phyloP scores from a whole-genome alignment of 257 asterid genomes.

The Catharanthus roseus region DNA sequence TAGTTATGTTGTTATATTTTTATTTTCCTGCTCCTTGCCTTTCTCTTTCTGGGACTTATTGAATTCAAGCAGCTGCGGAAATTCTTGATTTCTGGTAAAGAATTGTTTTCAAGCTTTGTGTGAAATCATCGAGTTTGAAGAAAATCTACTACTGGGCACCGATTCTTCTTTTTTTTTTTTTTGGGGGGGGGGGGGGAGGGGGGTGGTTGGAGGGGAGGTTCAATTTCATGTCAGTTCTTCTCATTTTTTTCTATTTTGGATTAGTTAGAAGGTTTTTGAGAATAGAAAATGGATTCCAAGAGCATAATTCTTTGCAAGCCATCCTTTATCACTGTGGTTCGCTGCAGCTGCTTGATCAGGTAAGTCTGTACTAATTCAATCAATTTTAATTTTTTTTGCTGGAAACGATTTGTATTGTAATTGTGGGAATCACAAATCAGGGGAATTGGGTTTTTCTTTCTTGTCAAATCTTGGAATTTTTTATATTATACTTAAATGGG shows the following conservation, averaged over 20 bases:
- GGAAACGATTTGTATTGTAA: background rate
- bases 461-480: background rate
- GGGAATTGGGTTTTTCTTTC: background rate
- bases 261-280: background rate
- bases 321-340: slow-evolving; percentile 74
- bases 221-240: no score
- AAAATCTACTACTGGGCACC: background rate
- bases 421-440: background rate
- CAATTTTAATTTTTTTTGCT: background rate
- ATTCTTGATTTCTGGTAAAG: background rate
- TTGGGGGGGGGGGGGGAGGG: no score
- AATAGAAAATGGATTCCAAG: slow-evolving; percentile 37
- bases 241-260: background rate
- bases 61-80: no score
- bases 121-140: background rate
- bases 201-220: no score
- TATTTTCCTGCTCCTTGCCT: no score
- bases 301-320: slow-evolving; percentile 40
- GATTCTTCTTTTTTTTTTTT: background rate
- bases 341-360: slow-evolving; percentile 89
- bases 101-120: background rate
- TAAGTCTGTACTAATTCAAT: no score
- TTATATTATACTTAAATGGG: slow-evolving; percentile 5
- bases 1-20: no score
- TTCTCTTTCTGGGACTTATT: no score